Evolutionary conservation across 2,329 filamentous ascomycete genomes (phyloP).

Genomic region (Xylaria sp.): DNA sequence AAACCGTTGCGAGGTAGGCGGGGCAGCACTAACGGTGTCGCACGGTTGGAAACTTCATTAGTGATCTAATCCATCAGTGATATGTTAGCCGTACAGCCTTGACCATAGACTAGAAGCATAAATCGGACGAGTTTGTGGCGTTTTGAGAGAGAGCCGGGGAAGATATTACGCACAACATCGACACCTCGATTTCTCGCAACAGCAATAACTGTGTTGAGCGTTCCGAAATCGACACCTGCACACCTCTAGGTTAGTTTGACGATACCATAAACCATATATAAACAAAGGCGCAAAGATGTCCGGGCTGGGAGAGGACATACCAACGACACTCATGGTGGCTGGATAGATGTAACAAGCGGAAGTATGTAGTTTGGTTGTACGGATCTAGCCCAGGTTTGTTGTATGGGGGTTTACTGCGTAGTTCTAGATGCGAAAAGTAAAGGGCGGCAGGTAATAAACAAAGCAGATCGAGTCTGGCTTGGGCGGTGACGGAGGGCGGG

Average conservation of each 20-base stretch:
- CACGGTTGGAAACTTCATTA: constrained; percentile 98
- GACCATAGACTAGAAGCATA: constrained; percentile 24
- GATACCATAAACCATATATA: no score
- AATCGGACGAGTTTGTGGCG: constrained; percentile 17
- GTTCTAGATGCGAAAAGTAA: neutral
- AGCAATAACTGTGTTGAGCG: constrained; percentile 95
- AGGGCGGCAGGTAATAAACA: constrained; percentile 11
- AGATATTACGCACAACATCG: constrained; percentile 81
- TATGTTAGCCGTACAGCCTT: constrained; percentile 31
- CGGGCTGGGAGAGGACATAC: constrained; percentile 43
- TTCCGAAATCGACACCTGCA: constrained; percentile 88
- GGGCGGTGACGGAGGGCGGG: constrained; percentile 15
- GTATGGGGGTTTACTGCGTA: neutral
- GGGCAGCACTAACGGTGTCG: constrained; percentile 80
- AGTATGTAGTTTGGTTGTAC: constrained; percentile 9
- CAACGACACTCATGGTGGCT: constrained; percentile 61
- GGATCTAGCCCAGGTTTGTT: neutral
- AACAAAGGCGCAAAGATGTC: constrained; percentile 1
- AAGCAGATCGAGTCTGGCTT: constrained; percentile 4
- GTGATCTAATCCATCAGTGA: constrained; percentile 68
- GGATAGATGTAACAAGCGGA: constrained; percentile 36
- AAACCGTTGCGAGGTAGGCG: constrained; percentile 19
- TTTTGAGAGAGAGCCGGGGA: no score
- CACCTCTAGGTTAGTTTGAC: no score
- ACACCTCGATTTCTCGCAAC: constrained; percentile 98